phyloP scores from a whole-genome alignment of 495 filamentous ascomycete species.

The Daldinia vernicosa region DNA sequence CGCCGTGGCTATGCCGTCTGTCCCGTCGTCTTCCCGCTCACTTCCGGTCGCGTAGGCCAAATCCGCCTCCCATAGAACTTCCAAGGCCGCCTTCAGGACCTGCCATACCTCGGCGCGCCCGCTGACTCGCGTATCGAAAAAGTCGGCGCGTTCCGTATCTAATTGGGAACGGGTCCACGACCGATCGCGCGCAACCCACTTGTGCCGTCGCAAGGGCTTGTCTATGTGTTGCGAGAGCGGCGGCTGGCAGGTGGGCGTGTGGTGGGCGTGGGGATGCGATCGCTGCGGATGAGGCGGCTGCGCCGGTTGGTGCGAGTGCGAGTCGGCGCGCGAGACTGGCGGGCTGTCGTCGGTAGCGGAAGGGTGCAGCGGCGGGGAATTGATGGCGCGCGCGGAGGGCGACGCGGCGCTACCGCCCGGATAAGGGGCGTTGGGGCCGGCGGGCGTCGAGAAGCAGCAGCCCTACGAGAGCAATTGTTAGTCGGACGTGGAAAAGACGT shows the following conservation, averaged over 20 bases:
- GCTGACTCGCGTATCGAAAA: conserved; percentile 85
- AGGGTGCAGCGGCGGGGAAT: conserved; percentile 42
- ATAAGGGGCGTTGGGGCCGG: conserved; percentile 56
- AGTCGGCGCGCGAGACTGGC: conserved; percentile 28
- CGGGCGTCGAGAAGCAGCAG: conserved; percentile 59
- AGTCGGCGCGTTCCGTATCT: conserved; percentile 65
- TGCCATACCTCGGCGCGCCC: conserved; percentile 82
- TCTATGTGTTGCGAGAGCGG: conserved; percentile 59
- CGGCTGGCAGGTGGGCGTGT: conserved; percentile 13
- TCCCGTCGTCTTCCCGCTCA: conserved; percentile 42
- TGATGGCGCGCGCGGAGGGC: conserved; percentile 57
- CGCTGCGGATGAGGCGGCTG: conserved; percentile 29
- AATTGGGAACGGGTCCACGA: conserved; percentile 57
- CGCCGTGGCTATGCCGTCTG: conserved; percentile 68
- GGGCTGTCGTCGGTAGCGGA: conserved; percentile 35
- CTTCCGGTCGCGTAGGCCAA: conserved; percentile 31
- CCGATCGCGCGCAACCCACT: conserved; percentile 58
- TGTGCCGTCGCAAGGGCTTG: conserved; percentile 57
- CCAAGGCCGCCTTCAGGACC: conserved; percentile 70
- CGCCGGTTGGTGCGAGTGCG: conserved; percentile 37
- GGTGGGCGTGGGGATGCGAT: conserved; percentile 20
- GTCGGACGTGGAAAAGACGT: not conserved
- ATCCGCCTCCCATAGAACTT: conserved; percentile 65
- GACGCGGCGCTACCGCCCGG: conserved; percentile 49
- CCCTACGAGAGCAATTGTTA: conserved; percentile 47